A percentile compares a stretch with the other conserved stretches of the same genome.
Evolutionary conservation across 2,329 filamentous ascomycete genomes (phyloP).

Genomic region (Fusarium setosum): DNA sequence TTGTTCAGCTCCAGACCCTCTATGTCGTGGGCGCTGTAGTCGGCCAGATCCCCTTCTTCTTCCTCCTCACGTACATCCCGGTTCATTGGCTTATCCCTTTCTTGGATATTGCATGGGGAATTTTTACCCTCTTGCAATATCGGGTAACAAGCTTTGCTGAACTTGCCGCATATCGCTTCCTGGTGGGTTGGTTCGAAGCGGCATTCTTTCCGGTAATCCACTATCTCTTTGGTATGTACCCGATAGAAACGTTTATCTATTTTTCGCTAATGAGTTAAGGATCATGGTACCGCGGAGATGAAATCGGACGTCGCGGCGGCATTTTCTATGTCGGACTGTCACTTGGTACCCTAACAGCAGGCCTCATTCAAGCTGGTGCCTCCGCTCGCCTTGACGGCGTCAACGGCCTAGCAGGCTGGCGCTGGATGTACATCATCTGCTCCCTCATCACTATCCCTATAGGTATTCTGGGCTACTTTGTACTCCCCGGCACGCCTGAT

Average conservation of each 20-base stretch:
- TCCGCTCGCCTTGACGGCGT: slow-evolving; percentile 55
- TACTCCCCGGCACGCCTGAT: slow-evolving; percentile 60
- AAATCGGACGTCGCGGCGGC: slow-evolving; percentile 60
- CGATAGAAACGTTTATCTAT: background rate
- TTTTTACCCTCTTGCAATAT: slow-evolving; percentile 68
- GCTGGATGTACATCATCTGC: slow-evolving; percentile 69
- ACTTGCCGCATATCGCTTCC: slow-evolving; percentile 63
- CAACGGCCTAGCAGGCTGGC: slow-evolving; percentile 59
- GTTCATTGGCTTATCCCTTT: slow-evolving; percentile 63
- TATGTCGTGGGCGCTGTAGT: slow-evolving; percentile 59
- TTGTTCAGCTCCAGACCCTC: slow-evolving; percentile 66
- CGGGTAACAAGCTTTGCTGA: slow-evolving; percentile 61
- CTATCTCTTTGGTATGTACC: slow-evolving; percentile 44
- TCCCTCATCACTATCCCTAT: slow-evolving; percentile 66
- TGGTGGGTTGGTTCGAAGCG: slow-evolving; percentile 65
- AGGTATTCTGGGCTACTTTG: slow-evolving; percentile 60
- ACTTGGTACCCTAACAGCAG: slow-evolving; percentile 63
- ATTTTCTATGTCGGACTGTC: slow-evolving; percentile 63
- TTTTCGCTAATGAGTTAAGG: slow-evolving; percentile 38
- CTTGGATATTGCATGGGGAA: slow-evolving; percentile 64
- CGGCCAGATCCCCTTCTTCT: slow-evolving; percentile 63
- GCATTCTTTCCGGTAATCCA: slow-evolving; percentile 55
- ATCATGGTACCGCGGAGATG: slow-evolving; percentile 62
- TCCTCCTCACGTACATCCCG: slow-evolving; percentile 58
- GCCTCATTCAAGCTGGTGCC: slow-evolving; percentile 59